Evolutionary conservation across 2,329 filamentous ascomycete genomes (phyloP).

Genomic region (Fusarium sp.): DNA sequence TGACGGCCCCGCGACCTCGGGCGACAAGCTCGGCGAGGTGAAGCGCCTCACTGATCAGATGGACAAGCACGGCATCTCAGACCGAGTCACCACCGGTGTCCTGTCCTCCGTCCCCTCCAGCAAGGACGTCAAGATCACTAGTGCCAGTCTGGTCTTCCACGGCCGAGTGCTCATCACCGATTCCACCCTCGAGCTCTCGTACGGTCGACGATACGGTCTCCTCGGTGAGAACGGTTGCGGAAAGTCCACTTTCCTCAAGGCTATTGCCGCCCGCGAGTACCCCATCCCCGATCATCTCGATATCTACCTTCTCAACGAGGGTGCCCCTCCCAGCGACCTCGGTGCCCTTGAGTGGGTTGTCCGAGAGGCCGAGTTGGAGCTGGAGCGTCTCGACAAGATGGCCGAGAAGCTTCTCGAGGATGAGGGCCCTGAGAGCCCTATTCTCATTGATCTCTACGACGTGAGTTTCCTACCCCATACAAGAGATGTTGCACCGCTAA

Average conservation of each 20-base stretch:
- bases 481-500: constrained; percentile 32
- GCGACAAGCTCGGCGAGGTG: constrained; percentile 81
- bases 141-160: constrained; percentile 94
- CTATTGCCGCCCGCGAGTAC: constrained; percentile 92
- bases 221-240: constrained; percentile 99
- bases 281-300: constrained; percentile 97
- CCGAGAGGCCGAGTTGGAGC: constrained; percentile 90
- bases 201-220: constrained; percentile 92
- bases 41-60: constrained; percentile 92
- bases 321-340: constrained; percentile 87
- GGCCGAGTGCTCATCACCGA: constrained; percentile 96
- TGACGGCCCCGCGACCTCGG: constrained; percentile 76
- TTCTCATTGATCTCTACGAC: constrained; percentile 95
- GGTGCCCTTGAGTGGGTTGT: constrained; percentile 98
- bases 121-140: constrained; percentile 97
- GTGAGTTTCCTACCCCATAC: constrained; percentile 63
- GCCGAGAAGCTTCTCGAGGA: constrained; percentile 93
- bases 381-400: constrained; percentile 88
- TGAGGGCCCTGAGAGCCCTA: constrained; percentile 89
- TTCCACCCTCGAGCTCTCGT: constrained; percentile 91
- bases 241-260: constrained; percentile 97
- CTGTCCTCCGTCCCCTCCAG: constrained; percentile 85
- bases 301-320: constrained; percentile 98
- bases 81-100: constrained; percentile 98
- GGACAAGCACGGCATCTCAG: constrained; percentile 95